Conservation (phyloP, 352 stramenopile species). For the Phytophthora ramorum region DNA sequence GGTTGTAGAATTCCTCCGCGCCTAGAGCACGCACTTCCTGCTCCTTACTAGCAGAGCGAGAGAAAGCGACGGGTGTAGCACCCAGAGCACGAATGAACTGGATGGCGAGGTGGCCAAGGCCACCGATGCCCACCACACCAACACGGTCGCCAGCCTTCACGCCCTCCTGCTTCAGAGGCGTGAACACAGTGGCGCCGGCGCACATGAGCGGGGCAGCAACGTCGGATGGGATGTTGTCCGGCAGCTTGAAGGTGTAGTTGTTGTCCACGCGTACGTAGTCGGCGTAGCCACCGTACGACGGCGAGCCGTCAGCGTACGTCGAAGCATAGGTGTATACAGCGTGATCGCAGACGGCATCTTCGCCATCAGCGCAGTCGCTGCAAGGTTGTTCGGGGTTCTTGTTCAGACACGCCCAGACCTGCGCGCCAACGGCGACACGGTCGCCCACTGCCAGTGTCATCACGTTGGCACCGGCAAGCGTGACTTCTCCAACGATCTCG, state of each 20-base stretch:
- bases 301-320: not conserved
- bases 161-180: not conserved
- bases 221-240: not conserved
- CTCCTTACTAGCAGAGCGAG: not conserved
- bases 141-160: not conserved
- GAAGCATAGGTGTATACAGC: slow-evolving; percentile 28
- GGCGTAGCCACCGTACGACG: not conserved
- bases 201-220: not conserved
- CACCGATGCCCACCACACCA: not conserved
- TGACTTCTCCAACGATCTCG: not conserved
- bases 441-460: not conserved
- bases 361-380: not conserved
- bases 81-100: not conserved
- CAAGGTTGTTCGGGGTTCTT: not conserved
- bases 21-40: not conserved
- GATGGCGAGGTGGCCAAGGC: not conserved
- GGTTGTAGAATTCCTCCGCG: not conserved
- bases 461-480: not conserved
- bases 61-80: not conserved
- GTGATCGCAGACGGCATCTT: not conserved
- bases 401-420: not conserved
- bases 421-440: not conserved
- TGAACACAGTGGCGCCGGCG: not conserved
- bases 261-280: not conserved
- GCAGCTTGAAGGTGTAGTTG: not conserved